These are phyloP conservation scores for Aspergillus oerlinghausenensis DNA, from an alignment of 2,329 filamentous ascomycete genomes.

Conservation along the genomic window DNA sequence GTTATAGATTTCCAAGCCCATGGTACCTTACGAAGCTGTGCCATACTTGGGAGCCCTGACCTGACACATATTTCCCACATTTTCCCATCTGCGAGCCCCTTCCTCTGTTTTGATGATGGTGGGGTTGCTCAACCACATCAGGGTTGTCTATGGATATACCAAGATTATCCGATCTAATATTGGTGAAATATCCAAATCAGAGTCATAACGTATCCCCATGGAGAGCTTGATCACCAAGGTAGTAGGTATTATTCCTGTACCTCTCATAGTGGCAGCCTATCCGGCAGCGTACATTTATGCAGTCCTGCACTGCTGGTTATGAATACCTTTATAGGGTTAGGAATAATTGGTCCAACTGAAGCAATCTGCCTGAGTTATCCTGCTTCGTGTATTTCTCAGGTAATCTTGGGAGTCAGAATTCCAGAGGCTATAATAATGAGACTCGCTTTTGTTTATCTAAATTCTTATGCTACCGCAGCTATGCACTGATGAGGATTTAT, in stretches of 20 bases:
- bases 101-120: neutral
- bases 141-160: neutral
- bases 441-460: neutral
- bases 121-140: neutral
- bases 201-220: neutral
- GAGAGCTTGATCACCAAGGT: neutral
- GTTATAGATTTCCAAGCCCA: too few species aligned
- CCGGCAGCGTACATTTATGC: neutral
- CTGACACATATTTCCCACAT: too few species aligned
- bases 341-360: neutral
- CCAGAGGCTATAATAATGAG: neutral
- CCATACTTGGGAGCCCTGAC: too few species aligned
- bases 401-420: neutral
- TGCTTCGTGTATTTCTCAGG: neutral
- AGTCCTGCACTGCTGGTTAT: neutral
- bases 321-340: neutral
- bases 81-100: neutral
- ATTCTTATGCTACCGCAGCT: neutral
- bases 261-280: neutral
- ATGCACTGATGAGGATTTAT: neutral
- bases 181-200: neutral
- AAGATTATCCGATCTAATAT: neutral
- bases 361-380: neutral
- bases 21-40: too few species aligned
- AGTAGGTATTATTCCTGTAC: neutral